Percentiles rank a stretch among this genome's conserved stretches.
Conservation (phyloP, 805 yeast species). For the Wickerhamomyces alni region DNA sequence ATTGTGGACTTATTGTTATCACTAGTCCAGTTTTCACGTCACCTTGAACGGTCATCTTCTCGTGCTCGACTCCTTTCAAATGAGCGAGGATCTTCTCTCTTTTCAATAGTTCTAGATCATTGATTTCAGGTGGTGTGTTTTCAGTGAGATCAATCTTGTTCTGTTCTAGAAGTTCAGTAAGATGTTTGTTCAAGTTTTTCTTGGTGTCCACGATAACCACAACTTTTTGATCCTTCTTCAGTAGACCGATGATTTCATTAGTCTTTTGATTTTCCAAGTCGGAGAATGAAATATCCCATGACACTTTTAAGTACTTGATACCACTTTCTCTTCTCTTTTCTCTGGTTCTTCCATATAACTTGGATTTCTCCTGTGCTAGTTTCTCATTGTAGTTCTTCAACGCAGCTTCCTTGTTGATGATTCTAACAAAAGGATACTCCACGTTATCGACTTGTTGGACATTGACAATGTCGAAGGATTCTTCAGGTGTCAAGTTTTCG, state of each 20-base stretch:
- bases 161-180: conserved; percentile 12
- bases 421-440: conserved; percentile 10
- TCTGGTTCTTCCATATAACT: conserved; percentile 20
- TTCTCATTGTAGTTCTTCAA: conserved; percentile 25
- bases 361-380: conserved; percentile 14
- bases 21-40: conserved; percentile 19
- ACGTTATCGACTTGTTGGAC: conserved; percentile 7
- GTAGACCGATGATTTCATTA: conserved; percentile 39
- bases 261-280: conserved; percentile 49
- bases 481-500: conserved; percentile 6
- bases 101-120: conserved; percentile 27
- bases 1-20: conserved; percentile 22
- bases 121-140: conserved; percentile 8
- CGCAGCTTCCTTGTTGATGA: conserved; percentile 13
- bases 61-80: conserved; percentile 23
- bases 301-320: conserved; percentile 41
- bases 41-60: conserved; percentile 25
- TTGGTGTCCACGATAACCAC: conserved; percentile 36
- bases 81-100: conserved; percentile 28
- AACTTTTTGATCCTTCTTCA: conserved; percentile 38
- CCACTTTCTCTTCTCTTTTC: conserved; percentile 25
- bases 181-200: conserved; percentile 11
- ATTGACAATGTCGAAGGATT: conserved; percentile 16
- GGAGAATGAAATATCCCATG: conserved; percentile 51
- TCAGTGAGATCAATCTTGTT: conserved; percentile 8